Evolutionary conservation across 192 early-diverging fungal genomes (phyloP), one percentile per base, ranked within the genome.

Genomic region (Lunasporangiospora selenospora): DNA sequence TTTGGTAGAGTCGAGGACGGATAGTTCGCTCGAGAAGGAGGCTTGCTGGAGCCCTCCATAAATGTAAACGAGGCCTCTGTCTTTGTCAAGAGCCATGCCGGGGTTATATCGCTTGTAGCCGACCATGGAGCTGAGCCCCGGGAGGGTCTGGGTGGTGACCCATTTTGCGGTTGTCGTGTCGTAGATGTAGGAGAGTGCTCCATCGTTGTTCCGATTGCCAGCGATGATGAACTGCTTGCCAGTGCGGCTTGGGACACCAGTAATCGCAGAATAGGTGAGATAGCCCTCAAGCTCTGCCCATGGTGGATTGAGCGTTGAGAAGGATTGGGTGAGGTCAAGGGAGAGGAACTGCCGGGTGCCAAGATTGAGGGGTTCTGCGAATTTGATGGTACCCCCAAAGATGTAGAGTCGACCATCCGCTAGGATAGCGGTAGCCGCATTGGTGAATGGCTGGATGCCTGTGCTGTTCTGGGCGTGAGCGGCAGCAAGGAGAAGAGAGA

Each of bases 361-460:
- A 6, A 15, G 18, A 41, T 73, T 73, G 23, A 1, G 11, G 23
- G 16, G 2, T 42, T 6, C 0, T 5, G 26, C 58, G 40, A 73
- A 73, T 19, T 33, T 12, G 48, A 36, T 53, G 61, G 48, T 49
- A 2, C 69, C 69, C 27, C 69, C 69, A 31, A 58, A 73, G 29
- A 73, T 42, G 19, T 73, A 73, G 36, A 73, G 38, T 1, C 6
- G 15, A 6, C 60, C 69, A 21, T 73, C 69, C 5, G 69, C 54
- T 1, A 73, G 61, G 21, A 73, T 58, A 7, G 69, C 53, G 1
- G 69, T 58, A 18, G 48, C 69, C 24, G 69, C 38, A 27, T 58
- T 41, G 21, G 69, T 1, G 13, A 73, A 13, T 21, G 31, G 53
- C 16, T 52, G 30, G 37, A 53, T 63, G 26, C 3, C 12, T 12